Evolutionary conservation across 2,329 filamentous ascomycete genomes (phyloP).

Genomic region (Ophiostoma pallidulum): DNA sequence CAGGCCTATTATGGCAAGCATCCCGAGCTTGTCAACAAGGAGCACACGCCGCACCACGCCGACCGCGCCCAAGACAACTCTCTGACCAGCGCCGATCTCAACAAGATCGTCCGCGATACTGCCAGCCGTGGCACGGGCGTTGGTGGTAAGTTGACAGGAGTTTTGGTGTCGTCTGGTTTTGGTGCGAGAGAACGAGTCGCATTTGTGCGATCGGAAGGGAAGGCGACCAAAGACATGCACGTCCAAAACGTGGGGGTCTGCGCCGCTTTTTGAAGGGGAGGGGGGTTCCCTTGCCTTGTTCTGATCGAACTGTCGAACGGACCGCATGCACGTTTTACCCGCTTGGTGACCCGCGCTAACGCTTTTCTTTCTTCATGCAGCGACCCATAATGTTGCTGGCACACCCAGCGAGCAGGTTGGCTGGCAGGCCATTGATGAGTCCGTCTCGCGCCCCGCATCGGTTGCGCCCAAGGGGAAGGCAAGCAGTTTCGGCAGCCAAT

Average conservation of each 20-base stretch:
- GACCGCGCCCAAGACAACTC: constrained; percentile 62
- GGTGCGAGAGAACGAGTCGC: too few species aligned
- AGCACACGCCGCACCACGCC: constrained; percentile 48
- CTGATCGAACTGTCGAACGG: too few species aligned
- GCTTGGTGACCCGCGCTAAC: constrained; percentile 21
- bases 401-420: constrained; percentile 88
- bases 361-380: constrained; percentile 45
- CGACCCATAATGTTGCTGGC: constrained; percentile 51
- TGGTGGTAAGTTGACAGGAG: constrained; percentile 34
- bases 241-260: not conserved
- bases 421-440: constrained; percentile 79
- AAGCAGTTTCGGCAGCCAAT: constrained; percentile 14
- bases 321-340: not conserved
- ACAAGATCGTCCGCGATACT: constrained; percentile 75
- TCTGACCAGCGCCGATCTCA: constrained; percentile 80
- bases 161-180: not conserved
- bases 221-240: too few species aligned
- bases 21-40: constrained; percentile 69
- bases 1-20: constrained; percentile 90
- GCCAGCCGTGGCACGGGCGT: constrained; percentile 43
- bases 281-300: too few species aligned
- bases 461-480: constrained; percentile 12
- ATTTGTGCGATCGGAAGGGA: too few species aligned
- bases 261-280: too few species aligned
- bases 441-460: constrained; percentile 49